A percentile compares a stretch with the other conserved stretches of the same genome.
These are phyloP conservation scores for Moniliophthora roreri DNA, from an alignment of 1,284 basidiomycete species.

Conservation along the genomic window DNA sequence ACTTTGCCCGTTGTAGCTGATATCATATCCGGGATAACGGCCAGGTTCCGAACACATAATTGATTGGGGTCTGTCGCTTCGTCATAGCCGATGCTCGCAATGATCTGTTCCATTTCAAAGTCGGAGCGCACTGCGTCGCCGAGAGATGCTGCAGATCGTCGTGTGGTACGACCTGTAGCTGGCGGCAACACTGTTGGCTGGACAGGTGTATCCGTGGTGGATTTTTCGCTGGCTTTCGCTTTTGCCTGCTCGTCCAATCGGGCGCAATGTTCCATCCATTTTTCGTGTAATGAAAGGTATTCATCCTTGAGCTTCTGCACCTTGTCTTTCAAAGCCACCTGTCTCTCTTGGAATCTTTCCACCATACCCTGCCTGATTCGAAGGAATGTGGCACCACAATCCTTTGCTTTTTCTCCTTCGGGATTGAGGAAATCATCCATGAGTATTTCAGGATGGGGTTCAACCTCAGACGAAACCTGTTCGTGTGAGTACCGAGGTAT, in stretches of 20 bases:
- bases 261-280: slow-evolving; percentile 72
- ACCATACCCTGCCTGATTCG: slow-evolving; percentile 47
- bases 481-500: slow-evolving; percentile 33
- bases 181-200: slow-evolving; percentile 50
- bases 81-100: slow-evolving; percentile 89
- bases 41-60: slow-evolving; percentile 86
- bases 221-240: slow-evolving; percentile 18
- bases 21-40: slow-evolving; percentile 91
- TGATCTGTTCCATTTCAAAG: slow-evolving; percentile 96
- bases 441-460: slow-evolving; percentile 34
- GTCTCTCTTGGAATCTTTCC: slow-evolving; percentile 52
- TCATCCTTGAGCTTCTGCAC: slow-evolving; percentile 57
- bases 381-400: slow-evolving; percentile 36
- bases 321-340: slow-evolving; percentile 54
- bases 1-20: slow-evolving; percentile 63
- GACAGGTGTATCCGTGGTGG: slow-evolving; percentile 33
- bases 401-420: slow-evolving; percentile 31
- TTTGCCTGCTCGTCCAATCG: slow-evolving; percentile 53
- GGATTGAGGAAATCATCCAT: slow-evolving; percentile 43
- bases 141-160: slow-evolving; percentile 67
- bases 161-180: slow-evolving; percentile 63
- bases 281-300: slow-evolving; percentile 67
- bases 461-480: slow-evolving; percentile 29
- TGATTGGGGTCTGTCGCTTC: slow-evolving; percentile 91
- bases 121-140: slow-evolving; percentile 94